Conservation (phyloP, 306 rosid genomes). For the Quercus robur region DNA sequence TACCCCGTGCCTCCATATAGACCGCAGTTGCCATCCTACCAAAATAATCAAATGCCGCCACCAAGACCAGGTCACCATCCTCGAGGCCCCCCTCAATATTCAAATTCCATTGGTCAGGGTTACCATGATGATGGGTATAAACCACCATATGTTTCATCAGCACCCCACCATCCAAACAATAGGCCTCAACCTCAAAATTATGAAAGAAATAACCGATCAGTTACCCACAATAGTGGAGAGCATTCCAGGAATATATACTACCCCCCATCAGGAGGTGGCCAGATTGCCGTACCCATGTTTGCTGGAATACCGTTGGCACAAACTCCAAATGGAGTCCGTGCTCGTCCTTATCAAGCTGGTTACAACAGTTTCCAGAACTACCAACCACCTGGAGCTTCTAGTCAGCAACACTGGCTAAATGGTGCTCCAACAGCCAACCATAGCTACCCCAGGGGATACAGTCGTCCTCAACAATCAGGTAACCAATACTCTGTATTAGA, state of each 20-base stretch:
- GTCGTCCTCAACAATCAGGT: conserved; percentile 40
- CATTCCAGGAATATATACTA: conserved; percentile 32
- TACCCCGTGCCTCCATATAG: conserved; percentile 25
- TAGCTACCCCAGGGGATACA: conserved; percentile 31
- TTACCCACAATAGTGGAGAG: conserved; percentile 26
- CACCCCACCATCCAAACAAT: conserved; percentile 14
- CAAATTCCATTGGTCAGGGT: conserved; percentile 24
- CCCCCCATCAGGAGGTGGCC: conserved; percentile 41
- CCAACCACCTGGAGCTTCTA: conserved; percentile 31
- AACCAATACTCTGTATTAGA: conserved; percentile 57
- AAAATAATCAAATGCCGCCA: conserved; percentile 20
- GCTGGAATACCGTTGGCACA: conserved; percentile 16
- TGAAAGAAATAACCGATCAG: conserved; percentile 36
- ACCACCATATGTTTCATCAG: conserved; percentile 21
- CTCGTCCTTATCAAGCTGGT: conserved; percentile 30
- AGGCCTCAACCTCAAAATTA: conserved; percentile 42
- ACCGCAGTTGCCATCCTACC: conserved; percentile 26
- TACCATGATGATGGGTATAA: conserved; percentile 32
- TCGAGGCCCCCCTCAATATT: conserved; percentile 20
- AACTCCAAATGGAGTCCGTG: conserved; percentile 18
- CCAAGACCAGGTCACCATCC: conserved; percentile 32
- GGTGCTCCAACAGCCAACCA: conserved; percentile 38
- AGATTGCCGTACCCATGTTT: conserved; percentile 33
- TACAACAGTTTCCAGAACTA: conserved; percentile 35
- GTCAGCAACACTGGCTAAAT: conserved; percentile 18